Conservation (phyloP, 2,329 filamentous ascomycete genomes). For the Penicillium sp. region DNA sequence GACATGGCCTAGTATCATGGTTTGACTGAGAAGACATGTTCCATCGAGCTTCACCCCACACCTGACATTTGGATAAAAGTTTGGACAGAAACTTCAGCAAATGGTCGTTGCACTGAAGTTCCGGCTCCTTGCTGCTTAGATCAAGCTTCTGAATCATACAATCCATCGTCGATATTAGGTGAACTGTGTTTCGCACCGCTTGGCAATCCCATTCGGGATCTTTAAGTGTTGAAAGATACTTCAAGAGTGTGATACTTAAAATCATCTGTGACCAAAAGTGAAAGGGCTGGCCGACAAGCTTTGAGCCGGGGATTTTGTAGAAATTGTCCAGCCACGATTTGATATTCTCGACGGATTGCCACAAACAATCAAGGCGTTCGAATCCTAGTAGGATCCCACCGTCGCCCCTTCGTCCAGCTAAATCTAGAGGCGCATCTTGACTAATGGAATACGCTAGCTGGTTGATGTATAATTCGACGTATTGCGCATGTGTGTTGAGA, state of each 20-base stretch:
- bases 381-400: slow-evolving; percentile 21
- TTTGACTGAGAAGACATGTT: slow-evolving; percentile 11
- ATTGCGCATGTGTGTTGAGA: slow-evolving; percentile 28
- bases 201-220: slow-evolving; percentile 41
- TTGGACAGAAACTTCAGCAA: slow-evolving; percentile 25
- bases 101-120: slow-evolving; percentile 31
- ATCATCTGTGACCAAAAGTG: slow-evolving; percentile 41
- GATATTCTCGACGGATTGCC: slow-evolving; percentile 35
- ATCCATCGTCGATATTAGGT: slow-evolving; percentile 33
- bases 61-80: slow-evolving; percentile 23
- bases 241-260: slow-evolving; percentile 35
- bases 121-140: slow-evolving; percentile 25
- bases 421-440: slow-evolving; percentile 8
- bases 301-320: slow-evolving; percentile 24
- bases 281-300: slow-evolving; percentile 34
- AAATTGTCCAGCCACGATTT: slow-evolving; percentile 37
- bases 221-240: slow-evolving; percentile 37
- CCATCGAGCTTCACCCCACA: slow-evolving; percentile 22
- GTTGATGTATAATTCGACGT: slow-evolving; percentile 30
- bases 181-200: slow-evolving; percentile 33
- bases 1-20: not conserved
- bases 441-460: slow-evolving; percentile 28
- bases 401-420: slow-evolving; percentile 9
- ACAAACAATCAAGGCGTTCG: slow-evolving; percentile 35
- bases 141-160: slow-evolving; percentile 31